These are phyloP conservation scores for Tieghemiomyces parasiticus DNA, from an alignment of 192 early-diverging fungal species.

Conservation along the genomic window DNA sequence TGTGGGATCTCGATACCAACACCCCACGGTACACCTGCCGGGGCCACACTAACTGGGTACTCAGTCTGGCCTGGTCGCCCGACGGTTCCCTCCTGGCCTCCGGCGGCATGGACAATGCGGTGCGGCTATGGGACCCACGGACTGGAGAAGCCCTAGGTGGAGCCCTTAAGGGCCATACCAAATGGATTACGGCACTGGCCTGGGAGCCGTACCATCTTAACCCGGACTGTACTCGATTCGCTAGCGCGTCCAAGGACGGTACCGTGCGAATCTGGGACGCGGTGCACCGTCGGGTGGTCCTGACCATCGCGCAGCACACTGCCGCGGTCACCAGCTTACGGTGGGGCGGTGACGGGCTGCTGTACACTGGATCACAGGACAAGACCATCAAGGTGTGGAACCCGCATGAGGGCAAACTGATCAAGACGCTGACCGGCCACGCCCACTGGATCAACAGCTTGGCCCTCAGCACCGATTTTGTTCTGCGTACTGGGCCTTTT, in stretches of 20 bases:
- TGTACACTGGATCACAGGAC: constrained; percentile 87
- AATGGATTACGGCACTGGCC: constrained; percentile 77
- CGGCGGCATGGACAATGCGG: constrained; percentile 87
- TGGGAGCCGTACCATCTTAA: constrained; percentile 93
- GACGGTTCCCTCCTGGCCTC: constrained; percentile 73
- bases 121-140: constrained; percentile 78
- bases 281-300: constrained; percentile 46
- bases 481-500: constrained; percentile 75
- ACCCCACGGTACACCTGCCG: constrained; percentile 76
- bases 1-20: constrained; percentile 96
- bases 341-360: constrained; percentile 90
- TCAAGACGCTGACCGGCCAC: constrained; percentile 76
- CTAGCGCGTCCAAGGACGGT: constrained; percentile 82
- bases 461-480: constrained; percentile 81
- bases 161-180: constrained; percentile 65
- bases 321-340: constrained; percentile 85
- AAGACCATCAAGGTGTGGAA: constrained; percentile 97
- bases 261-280: constrained; percentile 93
- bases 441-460: constrained; percentile 96
- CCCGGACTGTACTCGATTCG: constrained; percentile 59
- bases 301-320: constrained; percentile 79
- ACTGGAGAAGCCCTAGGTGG: constrained; percentile 68
- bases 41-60: constrained; percentile 88
- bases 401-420: constrained; percentile 57
- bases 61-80: constrained; percentile 86